Percentiles rank a stretch among this genome's conserved stretches.
These are phyloP conservation scores for Spathaspora boniae DNA, from an alignment of 805 yeast genomes.

Conservation along the genomic window DNA sequence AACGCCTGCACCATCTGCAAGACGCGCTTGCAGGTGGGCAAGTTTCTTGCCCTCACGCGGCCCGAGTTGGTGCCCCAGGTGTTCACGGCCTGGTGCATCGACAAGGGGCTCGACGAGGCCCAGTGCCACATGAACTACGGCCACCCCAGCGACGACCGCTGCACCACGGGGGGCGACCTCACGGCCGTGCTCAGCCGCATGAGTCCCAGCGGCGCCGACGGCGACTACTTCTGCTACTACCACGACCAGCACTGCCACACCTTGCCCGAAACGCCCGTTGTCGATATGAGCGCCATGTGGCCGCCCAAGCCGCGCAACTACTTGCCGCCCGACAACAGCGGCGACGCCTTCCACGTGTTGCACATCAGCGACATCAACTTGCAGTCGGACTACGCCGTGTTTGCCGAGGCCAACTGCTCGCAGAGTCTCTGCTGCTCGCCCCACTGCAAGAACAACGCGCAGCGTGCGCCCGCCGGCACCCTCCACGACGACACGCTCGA, in stretches of 20 bases:
- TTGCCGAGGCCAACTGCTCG: slow-evolving; percentile 58
- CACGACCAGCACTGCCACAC: slow-evolving; percentile 15
- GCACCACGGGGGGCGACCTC: slow-evolving; percentile 30
- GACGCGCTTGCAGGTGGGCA: slow-evolving; percentile 12
- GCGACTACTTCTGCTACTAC: slow-evolving; percentile 34
- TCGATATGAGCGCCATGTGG: slow-evolving; percentile 37
- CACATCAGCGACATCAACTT: slow-evolving; percentile 68
- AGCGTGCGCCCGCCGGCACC: slow-evolving; percentile 24
- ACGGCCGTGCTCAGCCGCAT: slow-evolving; percentile 48
- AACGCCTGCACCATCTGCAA: slow-evolving; percentile 12
- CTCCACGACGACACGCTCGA: slow-evolving; percentile 19
- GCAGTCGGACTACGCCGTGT: slow-evolving; percentile 51
- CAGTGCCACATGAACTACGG: slow-evolving; percentile 19
- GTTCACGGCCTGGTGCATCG: slow-evolving; percentile 43
- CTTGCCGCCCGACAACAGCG: slow-evolving; percentile 13
- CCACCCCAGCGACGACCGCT: slow-evolving; percentile 28
- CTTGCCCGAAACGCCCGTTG: slow-evolving; percentile 50
- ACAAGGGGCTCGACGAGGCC: slow-evolving; percentile 31
- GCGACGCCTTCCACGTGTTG: slow-evolving; percentile 52
- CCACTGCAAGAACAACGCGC: slow-evolving; percentile 36
- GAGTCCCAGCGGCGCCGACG: slow-evolving; percentile 53
- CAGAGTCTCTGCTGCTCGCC: slow-evolving; percentile 59
- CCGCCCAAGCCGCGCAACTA: slow-evolving; percentile 29
- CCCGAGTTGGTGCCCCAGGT: slow-evolving; percentile 41
- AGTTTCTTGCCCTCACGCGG: slow-evolving; percentile 30